Conservation (phyloP, 495 filamentous ascomycete genomes). For the Terfezia claveryi region DNA sequence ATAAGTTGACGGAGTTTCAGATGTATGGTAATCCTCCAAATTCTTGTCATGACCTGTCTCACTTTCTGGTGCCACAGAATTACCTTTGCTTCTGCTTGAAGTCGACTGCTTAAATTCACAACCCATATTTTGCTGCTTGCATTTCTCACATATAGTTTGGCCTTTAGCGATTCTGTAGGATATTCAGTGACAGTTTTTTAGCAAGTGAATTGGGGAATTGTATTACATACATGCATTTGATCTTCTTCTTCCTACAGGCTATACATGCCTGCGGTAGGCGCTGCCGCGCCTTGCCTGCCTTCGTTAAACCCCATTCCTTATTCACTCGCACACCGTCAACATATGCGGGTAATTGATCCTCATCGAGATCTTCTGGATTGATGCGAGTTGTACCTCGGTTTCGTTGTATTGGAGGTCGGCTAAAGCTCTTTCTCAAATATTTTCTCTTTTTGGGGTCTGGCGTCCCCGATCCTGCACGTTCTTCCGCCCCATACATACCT, state of each 20-base stretch:
- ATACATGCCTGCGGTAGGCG: slow-evolving; percentile 16
- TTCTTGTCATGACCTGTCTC: background rate
- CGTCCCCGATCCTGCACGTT: background rate
- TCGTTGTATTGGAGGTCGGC: background rate
- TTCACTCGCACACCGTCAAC: background rate
- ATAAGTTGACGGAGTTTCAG: background rate
- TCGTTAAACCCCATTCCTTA: slow-evolving; percentile 17
- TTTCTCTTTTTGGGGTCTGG: background rate
- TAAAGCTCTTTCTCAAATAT: background rate
- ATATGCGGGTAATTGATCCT: background rate
- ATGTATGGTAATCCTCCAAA: background rate
- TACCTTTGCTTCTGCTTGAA: slow-evolving; percentile 5
- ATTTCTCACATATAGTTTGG: background rate
- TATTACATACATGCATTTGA: slow-evolving; percentile 19
- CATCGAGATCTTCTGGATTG: background rate
- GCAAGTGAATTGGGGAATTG: background rate
- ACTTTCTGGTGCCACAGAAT: slow-evolving; percentile 1
- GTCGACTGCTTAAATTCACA: slow-evolving; percentile 8
- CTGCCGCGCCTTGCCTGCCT: slow-evolving; percentile 18
- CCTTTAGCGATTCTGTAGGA: slow-evolving; percentile 3
- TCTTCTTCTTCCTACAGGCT: slow-evolving; percentile 18
- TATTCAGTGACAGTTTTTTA: background rate
- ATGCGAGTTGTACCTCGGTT: background rate
- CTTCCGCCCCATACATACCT: background rate
- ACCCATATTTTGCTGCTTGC: background rate